Evolutionary conservation across 2,329 filamentous ascomycete species (phyloP).

Genomic region (Aspergillus awamori): DNA sequence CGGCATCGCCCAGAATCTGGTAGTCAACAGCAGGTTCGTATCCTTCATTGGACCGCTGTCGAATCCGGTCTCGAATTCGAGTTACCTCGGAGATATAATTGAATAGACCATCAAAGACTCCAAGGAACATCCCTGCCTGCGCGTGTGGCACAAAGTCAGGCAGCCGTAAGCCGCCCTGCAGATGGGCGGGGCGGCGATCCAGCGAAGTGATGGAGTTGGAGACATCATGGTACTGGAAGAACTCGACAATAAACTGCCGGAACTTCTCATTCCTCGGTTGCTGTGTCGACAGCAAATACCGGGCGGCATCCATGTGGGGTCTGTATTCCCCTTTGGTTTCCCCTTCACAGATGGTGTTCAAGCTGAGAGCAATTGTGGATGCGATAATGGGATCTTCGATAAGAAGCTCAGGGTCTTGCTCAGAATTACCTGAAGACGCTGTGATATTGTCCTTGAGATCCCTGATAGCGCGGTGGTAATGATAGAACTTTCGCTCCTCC

Average conservation of each 20-base stretch:
- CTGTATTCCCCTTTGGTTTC: conserved; percentile 71
- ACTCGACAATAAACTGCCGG: conserved; percentile 70
- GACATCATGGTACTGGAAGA: conserved; percentile 80
- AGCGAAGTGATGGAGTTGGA: conserved; percentile 61
- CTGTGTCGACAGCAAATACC: conserved; percentile 66
- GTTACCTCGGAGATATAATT: conserved; percentile 78
- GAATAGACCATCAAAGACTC: conserved; percentile 81
- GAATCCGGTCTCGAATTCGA: conserved; percentile 72
- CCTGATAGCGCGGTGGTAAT: conserved; percentile 51
- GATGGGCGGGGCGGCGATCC: conserved; percentile 55
- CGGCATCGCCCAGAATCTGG: conserved; percentile 69
- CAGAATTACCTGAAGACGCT: conserved; percentile 30
- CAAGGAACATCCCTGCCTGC: conserved; percentile 66
- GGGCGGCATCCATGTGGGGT: conserved; percentile 76
- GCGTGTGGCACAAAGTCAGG: conserved; percentile 59
- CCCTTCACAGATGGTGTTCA: conserved; percentile 64
- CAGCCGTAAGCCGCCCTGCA: conserved; percentile 56
- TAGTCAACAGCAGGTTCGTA: conserved; percentile 74
- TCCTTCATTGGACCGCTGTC: conserved; percentile 64
- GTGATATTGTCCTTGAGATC: conserved; percentile 46
- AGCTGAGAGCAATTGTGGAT: conserved; percentile 61
- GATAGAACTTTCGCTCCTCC: conserved; percentile 58
- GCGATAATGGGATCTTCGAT: conserved; percentile 64
- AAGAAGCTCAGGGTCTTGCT: conserved; percentile 40
- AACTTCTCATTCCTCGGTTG: conserved; percentile 69